phyloP scores from a whole-genome alignment of 371 early-diverging fungal genomes.

The Mortierella sp. region DNA sequence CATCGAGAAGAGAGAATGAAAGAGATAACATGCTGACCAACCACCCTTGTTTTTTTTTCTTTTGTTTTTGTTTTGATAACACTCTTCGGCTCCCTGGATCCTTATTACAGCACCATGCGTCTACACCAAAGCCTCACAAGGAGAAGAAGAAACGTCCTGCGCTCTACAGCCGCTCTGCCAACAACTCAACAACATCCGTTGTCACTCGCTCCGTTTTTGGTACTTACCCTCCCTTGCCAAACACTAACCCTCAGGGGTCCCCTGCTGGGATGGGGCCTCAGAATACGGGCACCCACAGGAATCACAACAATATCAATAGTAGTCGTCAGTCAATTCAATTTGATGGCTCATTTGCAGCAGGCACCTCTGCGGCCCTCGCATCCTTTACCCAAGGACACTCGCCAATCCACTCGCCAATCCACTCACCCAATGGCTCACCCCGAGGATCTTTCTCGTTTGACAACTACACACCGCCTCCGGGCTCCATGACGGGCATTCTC shows the following conservation, averaged over 20 bases:
- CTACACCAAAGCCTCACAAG: constrained; percentile 4
- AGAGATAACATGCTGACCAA: neutral
- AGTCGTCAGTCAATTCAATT: constrained; percentile 9
- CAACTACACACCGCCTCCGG: neutral
- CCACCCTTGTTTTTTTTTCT: neutral
- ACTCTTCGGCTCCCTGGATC: neutral
- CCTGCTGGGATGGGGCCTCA: neutral
- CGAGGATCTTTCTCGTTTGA: constrained; percentile 11
- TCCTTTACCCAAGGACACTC: neutral
- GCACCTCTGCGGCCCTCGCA: neutral
- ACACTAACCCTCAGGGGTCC: neutral
- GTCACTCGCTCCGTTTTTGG: neutral
- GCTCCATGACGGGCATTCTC: constrained; percentile 3
- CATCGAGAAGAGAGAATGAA: no score
- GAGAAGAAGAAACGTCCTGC: constrained; percentile 11
- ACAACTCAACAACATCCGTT: constrained; percentile 4
- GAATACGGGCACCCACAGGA: neutral
- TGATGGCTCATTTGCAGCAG: neutral
- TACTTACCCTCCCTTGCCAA: constrained; percentile 11
- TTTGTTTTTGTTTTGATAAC: neutral
- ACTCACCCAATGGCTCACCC: constrained; percentile 12
- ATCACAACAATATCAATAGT: neutral
- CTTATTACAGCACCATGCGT: neutral
- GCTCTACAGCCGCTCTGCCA: constrained; percentile 5
- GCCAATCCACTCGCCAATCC: constrained; percentile 4